Conservation (phyloP, 2,329 filamentous ascomycete genomes). For the Colletotrichum lupini region DNA sequence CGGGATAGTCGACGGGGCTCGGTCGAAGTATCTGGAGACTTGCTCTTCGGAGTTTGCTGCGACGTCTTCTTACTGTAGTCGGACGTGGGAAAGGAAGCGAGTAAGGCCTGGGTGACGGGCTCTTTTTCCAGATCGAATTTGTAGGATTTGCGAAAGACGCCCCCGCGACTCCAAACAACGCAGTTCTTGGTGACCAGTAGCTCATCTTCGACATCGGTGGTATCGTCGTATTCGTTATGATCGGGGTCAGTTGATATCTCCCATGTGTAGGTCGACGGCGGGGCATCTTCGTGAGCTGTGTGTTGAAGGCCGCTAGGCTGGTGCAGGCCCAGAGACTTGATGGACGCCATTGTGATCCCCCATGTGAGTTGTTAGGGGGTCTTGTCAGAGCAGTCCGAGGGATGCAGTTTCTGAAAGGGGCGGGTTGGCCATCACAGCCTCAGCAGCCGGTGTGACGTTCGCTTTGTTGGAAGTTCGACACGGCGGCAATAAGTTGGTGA, state of each 20-base stretch:
- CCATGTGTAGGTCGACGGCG: slow-evolving; percentile 79
- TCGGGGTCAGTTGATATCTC: slow-evolving; percentile 62
- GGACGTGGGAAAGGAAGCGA: slow-evolving; percentile 81
- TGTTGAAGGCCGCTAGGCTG: slow-evolving; percentile 86
- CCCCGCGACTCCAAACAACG: slow-evolving; percentile 91
- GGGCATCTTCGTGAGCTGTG: slow-evolving; percentile 82
- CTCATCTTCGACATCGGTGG: slow-evolving; percentile 75
- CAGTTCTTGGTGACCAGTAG: slow-evolving; percentile 79
- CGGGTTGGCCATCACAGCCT: slow-evolving; percentile 20
- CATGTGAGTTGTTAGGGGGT: slow-evolving; percentile 18
- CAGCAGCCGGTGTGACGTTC: background rate
- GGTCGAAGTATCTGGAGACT: slow-evolving; percentile 24
- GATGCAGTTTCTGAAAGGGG: background rate
- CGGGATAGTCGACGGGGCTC: slow-evolving; percentile 56
- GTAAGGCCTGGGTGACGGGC: slow-evolving; percentile 83
- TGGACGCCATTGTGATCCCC: slow-evolving; percentile 77
- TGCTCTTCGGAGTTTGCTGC: slow-evolving; percentile 6
- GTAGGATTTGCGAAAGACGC: slow-evolving; percentile 86
- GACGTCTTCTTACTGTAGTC: slow-evolving; percentile 47
- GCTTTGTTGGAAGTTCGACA: background rate
- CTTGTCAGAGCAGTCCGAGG: background rate
- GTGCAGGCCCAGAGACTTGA: slow-evolving; percentile 92
- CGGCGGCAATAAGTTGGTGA: background rate
- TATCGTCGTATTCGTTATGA: slow-evolving; percentile 46
- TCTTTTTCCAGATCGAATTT: slow-evolving; percentile 90